A percentile compares a stretch with the other conserved stretches of the same genome.
These are phyloP conservation scores for Nakataea oryzae DNA, from an alignment of 2,329 filamentous ascomycete genomes.

Conservation along the genomic window DNA sequence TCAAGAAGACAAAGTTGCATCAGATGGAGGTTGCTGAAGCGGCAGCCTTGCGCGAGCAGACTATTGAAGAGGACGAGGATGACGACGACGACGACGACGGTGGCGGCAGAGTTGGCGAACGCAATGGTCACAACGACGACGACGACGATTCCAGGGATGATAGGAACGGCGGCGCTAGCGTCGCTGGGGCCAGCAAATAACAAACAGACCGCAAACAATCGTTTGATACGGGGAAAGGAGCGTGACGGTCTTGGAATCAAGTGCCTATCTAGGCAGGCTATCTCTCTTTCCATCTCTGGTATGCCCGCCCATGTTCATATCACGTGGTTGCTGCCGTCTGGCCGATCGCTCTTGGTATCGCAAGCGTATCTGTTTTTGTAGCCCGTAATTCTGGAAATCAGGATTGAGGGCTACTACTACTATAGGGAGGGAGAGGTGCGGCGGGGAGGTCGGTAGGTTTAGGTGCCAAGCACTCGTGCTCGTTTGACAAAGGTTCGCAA, in stretches of 20 bases:
- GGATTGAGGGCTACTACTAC: too few species aligned
- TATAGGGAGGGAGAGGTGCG: not conserved
- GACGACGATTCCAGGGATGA: not conserved
- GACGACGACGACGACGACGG: constrained; percentile 19
- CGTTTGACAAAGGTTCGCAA: not conserved
- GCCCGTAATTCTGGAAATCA: not conserved
- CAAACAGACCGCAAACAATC: not conserved
- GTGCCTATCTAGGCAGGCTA: not conserved
- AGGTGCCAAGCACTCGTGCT: not conserved
- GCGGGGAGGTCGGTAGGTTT: not conserved
- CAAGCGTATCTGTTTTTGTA: not conserved
- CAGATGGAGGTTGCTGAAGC: constrained; percentile 51
- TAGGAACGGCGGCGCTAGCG: not conserved
- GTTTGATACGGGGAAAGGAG: not conserved
- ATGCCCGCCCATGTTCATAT: not conserved
- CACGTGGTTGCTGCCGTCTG: not conserved
- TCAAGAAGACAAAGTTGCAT: constrained; percentile 44
- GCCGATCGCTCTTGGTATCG: not conserved
- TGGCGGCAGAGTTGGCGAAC: not conserved
- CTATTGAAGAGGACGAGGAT: constrained; percentile 11
- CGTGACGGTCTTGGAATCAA: not conserved
- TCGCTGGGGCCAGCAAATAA: not conserved
- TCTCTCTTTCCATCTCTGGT: not conserved
- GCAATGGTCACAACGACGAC: not conserved
- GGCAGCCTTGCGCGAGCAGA: constrained; percentile 27